A percentile compares a stretch with the other conserved stretches of the same genome.
Conservation (phyloP, 2,329 filamentous ascomycete genomes). For the Pseudonectria foliicola region DNA sequence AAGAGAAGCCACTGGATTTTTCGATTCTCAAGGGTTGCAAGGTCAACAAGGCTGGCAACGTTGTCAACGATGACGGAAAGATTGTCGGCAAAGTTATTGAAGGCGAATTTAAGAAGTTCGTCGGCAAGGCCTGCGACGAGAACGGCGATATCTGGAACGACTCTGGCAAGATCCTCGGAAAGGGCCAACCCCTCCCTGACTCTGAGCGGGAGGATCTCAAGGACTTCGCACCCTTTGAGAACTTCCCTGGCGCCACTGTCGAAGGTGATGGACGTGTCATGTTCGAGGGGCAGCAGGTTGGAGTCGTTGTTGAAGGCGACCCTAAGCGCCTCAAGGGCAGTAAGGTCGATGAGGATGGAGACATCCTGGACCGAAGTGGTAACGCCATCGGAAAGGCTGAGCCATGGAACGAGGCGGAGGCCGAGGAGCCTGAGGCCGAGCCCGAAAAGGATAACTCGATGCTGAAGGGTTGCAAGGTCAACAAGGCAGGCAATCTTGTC, state of each 20-base stretch:
- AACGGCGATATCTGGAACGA: slow-evolving; percentile 21
- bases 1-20: slow-evolving; percentile 30
- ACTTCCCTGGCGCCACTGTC: slow-evolving; percentile 45
- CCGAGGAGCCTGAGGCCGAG: slow-evolving; percentile 11
- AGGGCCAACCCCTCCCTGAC: slow-evolving; percentile 13
- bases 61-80: slow-evolving; percentile 40
- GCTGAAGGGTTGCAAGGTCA: slow-evolving; percentile 46
- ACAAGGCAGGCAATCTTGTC: slow-evolving; percentile 51
- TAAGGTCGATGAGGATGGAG: slow-evolving; percentile 7
- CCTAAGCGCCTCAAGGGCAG: slow-evolving; percentile 14
- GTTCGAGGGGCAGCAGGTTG: slow-evolving; percentile 45
- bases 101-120: slow-evolving; percentile 24
- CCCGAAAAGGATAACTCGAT: slow-evolving; percentile 36
- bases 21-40: slow-evolving; percentile 43
- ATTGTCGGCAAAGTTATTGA: slow-evolving; percentile 28
- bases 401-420: slow-evolving; percentile 8
- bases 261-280: slow-evolving; percentile 42
- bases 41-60: slow-evolving; percentile 51
- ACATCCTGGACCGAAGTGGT: slow-evolving; percentile 57
- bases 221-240: slow-evolving; percentile 45
- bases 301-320: slow-evolving; percentile 38
- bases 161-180: not conserved
- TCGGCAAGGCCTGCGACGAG: slow-evolving; percentile 4
- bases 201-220: slow-evolving; percentile 39
- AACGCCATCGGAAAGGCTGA: slow-evolving; percentile 35